Conservation (phyloP, 306 rosid genomes). For the Leucaena leucocephala region DNA sequence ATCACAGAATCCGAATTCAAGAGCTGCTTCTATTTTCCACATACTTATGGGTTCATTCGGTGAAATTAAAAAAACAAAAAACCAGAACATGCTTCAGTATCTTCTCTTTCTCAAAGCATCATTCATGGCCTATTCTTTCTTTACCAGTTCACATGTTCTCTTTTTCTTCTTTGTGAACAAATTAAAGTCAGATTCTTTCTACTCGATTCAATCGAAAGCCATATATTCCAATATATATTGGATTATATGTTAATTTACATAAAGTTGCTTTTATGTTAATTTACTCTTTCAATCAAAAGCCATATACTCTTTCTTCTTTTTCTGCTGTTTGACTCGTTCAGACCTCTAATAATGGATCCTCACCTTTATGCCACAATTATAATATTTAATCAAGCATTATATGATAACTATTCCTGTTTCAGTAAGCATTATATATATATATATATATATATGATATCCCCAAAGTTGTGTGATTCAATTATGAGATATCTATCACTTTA, state of each 20-base stretch:
- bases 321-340: neutral
- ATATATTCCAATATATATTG: neutral
- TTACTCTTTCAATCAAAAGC: neutral
- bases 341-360: neutral
- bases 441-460: neutral
- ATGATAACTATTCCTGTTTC: neutral
- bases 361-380: neutral
- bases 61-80: neutral
- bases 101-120: constrained; percentile 15
- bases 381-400: neutral
- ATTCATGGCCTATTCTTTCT: constrained; percentile 1
- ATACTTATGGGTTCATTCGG: neutral
- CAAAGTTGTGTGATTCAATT: neutral
- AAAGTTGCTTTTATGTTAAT: neutral
- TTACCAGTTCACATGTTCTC: neutral
- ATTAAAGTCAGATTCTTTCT: neutral
- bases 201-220: neutral
- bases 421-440: neutral
- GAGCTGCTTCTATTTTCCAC: neutral
- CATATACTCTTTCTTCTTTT: neutral
- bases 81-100: constrained; percentile 9
- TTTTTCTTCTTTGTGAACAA: neutral
- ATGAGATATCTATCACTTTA: neutral
- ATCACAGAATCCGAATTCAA: constrained; percentile 2
- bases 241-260: neutral